Base-by-base conservation (phyloP, 371 early-diverging fungal species). In the Mortierella sp. region DNA sequence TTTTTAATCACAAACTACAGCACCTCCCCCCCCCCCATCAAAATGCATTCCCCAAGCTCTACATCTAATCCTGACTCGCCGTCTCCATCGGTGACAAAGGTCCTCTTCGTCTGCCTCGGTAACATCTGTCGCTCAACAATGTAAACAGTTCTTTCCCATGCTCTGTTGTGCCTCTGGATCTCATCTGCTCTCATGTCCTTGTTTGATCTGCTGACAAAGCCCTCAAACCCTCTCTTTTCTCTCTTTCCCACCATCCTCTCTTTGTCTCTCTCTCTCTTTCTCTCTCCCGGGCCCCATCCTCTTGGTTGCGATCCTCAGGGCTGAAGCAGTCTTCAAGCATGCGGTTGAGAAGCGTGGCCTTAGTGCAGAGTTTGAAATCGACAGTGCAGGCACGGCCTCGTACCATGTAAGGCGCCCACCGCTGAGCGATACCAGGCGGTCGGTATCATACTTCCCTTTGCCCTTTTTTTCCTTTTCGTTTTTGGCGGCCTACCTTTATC, bases 251-350 rank as follows among this genome's bases (percentile, higher is more conserved):
- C n/a, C n/a, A 44, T 4, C 19, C 50, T 4, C 45, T 25, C 23
- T 3, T 55, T 18, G 18, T 9, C 16, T 25, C n/a, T 9, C 45
- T 30, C 18, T 50, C 48, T 29, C 5, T n/a, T 60, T 23, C 7
- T 16, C n/a, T 18, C 21, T 25, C 57, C 47, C 19, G 25, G 29
- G 26, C 15, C 30, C 25, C 4, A 12, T 25, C 19, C 11, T 15
- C n/a, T 60, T 29, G 53, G 44, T 26, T 25, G 26, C 14, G n/a
- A 16, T 48, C 21, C 84, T 91, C n/a, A 95, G 93, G 95, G 95
- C 95, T 23, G 95, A 96, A 68, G 97, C 97, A 15, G 97, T 96
- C 12, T 97, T 98, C 80, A 83, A 85, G 2, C 88, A 94, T 59
- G 84, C 84, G 16, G 91, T 97, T 18, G 85, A 87, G 53, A 60